Base-by-base conservation (phyloP, 2,329 filamentous ascomycete species). In the Verticillium klebahnii region DNA sequence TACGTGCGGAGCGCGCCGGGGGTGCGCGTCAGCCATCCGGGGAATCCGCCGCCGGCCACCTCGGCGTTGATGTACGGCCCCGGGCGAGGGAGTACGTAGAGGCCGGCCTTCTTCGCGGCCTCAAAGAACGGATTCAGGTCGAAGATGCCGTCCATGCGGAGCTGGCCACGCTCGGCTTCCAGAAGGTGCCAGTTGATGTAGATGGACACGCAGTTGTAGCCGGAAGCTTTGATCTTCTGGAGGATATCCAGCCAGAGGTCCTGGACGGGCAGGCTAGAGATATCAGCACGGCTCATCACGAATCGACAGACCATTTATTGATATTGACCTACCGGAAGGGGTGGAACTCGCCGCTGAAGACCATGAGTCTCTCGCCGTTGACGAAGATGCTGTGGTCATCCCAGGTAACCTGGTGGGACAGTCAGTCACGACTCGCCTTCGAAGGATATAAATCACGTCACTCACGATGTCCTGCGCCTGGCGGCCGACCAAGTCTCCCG, bases 51-150 rank as follows among this genome's bases (percentile, higher is more conserved):
- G 0, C 90, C 91, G 6, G 85, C 86, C 0, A 80, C 85, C 72
- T 95, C 91, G 1, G 90, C 91, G 69, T 94, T 92, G 76, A 93
- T 92, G 58, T 92, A 92, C 0, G 89, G 89, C 0, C 89, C 88
- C 0, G 88, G 88, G 1, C 85, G 78, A 3, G 90, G 90, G 61
- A 95, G 81, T 1, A 96, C 80, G 68, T 92, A 96, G 56, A 96
- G 85, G 0, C 91, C 91, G 7, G 89, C 88, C 64, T 89, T 75
- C 23, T 82, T 79, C 1, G 92, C 91, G 4, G 90, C 91, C 5
- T 89, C 85, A 67, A 93, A 93, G 75, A 95, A 93, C 0, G 88
- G 86, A 65, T 91, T 83, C 4, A 91, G 78, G 15, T 84, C 87
- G 68, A 93, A 91, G 17, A 93, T 81, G 0, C 90, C 91, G 2